These are phyloP conservation scores for Zalerion maritima DNA, from an alignment of 495 filamentous ascomycete genomes.

Conservation along the genomic window DNA sequence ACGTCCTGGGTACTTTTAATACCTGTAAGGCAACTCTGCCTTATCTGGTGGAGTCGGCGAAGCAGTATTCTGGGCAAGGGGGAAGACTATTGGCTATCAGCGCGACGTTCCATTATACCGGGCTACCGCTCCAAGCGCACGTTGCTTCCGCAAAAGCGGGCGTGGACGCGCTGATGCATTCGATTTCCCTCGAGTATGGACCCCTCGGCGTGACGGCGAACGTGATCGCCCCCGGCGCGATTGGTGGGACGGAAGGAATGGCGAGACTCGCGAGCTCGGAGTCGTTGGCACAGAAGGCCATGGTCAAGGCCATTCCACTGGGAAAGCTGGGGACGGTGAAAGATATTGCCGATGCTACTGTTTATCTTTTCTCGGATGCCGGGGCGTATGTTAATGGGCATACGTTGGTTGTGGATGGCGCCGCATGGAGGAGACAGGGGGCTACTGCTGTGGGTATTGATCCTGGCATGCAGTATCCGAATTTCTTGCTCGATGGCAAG, in stretches of 20 bases:
- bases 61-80: no score
- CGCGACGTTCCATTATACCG: slow-evolving; percentile 80
- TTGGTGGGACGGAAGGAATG: slow-evolving; percentile 51
- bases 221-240: slow-evolving; percentile 70
- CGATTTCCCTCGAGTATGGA: slow-evolving; percentile 71
- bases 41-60: slow-evolving; percentile 58
- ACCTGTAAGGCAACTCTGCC: slow-evolving; percentile 83
- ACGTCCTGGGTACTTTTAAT: slow-evolving; percentile 85
- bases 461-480: slow-evolving; percentile 28
- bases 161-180: slow-evolving; percentile 65
- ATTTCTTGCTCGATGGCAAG: slow-evolving; percentile 26
- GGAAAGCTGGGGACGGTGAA: slow-evolving; percentile 65
- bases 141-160: slow-evolving; percentile 83
- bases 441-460: slow-evolving; percentile 29
- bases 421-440: slow-evolving; percentile 45
- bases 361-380: slow-evolving; percentile 70
- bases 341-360: slow-evolving; percentile 86
- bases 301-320: slow-evolving; percentile 36
- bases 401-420: slow-evolving; percentile 66
- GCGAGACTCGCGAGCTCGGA: slow-evolving; percentile 30
- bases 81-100: slow-evolving; percentile 81
- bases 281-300: slow-evolving; percentile 14
- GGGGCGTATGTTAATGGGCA: slow-evolving; percentile 75
- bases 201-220: slow-evolving; percentile 83
- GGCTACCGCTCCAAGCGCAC: slow-evolving; percentile 70